These are phyloP conservation scores for Leccinum pachyderme DNA, from an alignment of 1,284 basidiomycete species.

Conservation along the genomic window DNA sequence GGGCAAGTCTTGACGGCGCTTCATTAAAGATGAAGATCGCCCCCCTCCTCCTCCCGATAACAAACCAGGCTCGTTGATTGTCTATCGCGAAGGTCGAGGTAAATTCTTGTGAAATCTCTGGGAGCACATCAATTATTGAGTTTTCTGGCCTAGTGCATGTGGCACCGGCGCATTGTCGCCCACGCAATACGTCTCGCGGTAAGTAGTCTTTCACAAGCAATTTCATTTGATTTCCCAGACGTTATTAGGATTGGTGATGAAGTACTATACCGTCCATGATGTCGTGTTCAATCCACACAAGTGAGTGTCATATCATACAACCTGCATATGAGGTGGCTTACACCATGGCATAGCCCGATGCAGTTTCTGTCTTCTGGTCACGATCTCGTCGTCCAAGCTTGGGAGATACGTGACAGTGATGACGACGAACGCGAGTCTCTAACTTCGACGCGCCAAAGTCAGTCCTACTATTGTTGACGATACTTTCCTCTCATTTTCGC, in stretches of 20 bases:
- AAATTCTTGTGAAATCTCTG: conserved; percentile 1
- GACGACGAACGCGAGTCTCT: conserved; percentile 12
- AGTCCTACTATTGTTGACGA: conserved; percentile 4
- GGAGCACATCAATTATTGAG: not conserved
- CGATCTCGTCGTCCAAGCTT: conserved; percentile 26
- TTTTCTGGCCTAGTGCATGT: conserved; percentile 19
- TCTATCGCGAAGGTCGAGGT: conserved; percentile 31
- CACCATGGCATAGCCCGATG: conserved; percentile 17
- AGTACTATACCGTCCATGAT: conserved; percentile 35
- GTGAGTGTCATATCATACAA: conserved; percentile 18
- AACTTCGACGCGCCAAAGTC: conserved; percentile 13
- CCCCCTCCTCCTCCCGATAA: conserved; percentile 39
- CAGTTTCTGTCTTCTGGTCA: conserved; percentile 34
- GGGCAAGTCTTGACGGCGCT: not conserved
- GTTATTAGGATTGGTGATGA: conserved; percentile 20
- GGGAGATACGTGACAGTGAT: conserved; percentile 27
- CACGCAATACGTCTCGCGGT: conserved; percentile 21
- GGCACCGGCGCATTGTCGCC: conserved; percentile 22
- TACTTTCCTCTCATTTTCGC: not conserved
- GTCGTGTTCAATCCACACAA: conserved; percentile 35
- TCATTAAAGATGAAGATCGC: conserved; percentile 4
- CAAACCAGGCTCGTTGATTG: conserved; percentile 38
- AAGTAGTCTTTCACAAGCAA: not conserved
- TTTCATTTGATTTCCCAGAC: not conserved
- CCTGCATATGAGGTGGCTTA: not conserved